These are phyloP conservation scores for Cryptosporidium andersoni DNA, from an alignment of 169 alveolate species.

Conservation along the genomic window DNA sequence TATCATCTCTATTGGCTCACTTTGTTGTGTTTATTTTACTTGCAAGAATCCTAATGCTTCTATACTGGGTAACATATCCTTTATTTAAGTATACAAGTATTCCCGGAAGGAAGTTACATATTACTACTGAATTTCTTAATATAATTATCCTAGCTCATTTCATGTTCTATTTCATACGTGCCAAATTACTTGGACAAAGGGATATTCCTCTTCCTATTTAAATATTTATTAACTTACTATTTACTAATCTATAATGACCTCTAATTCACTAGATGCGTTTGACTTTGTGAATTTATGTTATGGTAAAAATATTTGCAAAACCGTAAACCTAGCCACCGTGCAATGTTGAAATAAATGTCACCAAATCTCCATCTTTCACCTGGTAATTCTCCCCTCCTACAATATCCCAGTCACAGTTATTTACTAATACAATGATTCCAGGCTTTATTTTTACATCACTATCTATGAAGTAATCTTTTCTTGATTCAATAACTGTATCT, in stretches of 20 bases:
- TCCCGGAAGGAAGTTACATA: conserved; percentile 75
- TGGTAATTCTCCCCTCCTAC: conserved; percentile 84
- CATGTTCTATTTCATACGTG: conserved; percentile 71
- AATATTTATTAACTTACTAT: neutral
- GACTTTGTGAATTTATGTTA: too few species aligned
- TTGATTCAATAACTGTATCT: conserved; percentile 34
- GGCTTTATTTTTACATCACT: conserved; percentile 80
- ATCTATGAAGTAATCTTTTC: conserved; percentile 68
- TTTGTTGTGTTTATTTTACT: conserved; percentile 75
- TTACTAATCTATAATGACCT: neutral
- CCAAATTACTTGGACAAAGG: conserved; percentile 70
- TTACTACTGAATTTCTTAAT: conserved; percentile 74
- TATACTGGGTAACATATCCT: conserved; percentile 74
- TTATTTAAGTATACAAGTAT: conserved; percentile 53
- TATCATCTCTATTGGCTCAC: conserved; percentile 72
- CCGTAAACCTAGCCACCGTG: conserved; percentile 91
- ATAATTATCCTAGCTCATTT: conserved; percentile 72
- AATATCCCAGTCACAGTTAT: conserved; percentile 95
- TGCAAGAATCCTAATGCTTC: conserved; percentile 72
- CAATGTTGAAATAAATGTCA: conserved; percentile 92
- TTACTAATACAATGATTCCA: conserved; percentile 91
- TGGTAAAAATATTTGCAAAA: neutral
- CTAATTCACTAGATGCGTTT: too few species aligned
- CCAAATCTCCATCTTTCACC: conserved; percentile 81
- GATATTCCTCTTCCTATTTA: conserved; percentile 73